Evolutionary conservation across 495 filamentous ascomycete genomes (phyloP).

Genomic region (Lentithecium fluviatile): DNA sequence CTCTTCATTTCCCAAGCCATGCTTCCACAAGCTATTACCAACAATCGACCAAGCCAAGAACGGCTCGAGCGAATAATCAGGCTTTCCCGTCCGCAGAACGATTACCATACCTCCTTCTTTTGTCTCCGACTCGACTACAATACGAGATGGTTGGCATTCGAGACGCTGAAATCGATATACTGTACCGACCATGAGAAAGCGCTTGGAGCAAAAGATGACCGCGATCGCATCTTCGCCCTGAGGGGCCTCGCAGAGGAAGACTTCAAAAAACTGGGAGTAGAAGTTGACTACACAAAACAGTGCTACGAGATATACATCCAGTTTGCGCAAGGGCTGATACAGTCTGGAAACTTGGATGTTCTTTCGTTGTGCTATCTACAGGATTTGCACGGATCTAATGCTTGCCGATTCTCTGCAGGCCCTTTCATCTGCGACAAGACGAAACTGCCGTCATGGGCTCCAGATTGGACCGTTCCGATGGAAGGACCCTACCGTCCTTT

Average conservation of each 20-base stretch:
- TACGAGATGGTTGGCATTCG: too few species aligned
- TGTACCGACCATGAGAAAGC: neutral
- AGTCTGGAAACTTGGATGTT: neutral
- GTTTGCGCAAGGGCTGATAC: neutral
- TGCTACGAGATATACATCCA: neutral
- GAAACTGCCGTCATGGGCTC: neutral
- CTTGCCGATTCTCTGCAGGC: too few species aligned
- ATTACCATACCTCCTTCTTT: too few species aligned
- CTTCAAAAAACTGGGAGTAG: neutral
- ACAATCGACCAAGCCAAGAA: too few species aligned
- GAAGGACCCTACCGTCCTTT: neutral
- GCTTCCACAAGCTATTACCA: too few species aligned
- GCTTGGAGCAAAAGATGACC: neutral
- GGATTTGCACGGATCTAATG: too few species aligned
- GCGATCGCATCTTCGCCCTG: neutral
- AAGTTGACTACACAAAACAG: neutral
- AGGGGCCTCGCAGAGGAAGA: neutral
- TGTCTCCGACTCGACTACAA: too few species aligned
- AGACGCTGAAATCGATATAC: neutral
- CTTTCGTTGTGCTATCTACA: neutral
- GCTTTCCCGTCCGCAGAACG: too few species aligned
- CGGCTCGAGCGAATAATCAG: too few species aligned
- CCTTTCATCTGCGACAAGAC: neutral
- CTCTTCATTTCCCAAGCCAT: too few species aligned
- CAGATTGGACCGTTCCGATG: neutral